These are phyloP conservation scores for Yarrowia keelungensis DNA, from an alignment of 805 yeast genomes.

Conservation along the genomic window DNA sequence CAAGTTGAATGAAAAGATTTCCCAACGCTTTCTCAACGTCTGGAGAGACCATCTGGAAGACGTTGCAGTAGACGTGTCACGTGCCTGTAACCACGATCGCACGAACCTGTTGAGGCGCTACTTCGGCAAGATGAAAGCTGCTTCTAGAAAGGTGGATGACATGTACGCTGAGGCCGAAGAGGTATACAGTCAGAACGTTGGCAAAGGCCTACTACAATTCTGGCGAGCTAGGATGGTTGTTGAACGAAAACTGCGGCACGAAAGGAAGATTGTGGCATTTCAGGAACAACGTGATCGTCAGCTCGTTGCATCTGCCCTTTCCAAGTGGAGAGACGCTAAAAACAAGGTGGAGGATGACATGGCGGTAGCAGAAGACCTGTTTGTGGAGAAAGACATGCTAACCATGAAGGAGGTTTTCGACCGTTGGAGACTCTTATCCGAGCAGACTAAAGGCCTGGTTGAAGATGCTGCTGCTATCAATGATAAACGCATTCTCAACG, in stretches of 20 bases:
- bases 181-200: not conserved
- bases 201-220: not conserved
- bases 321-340: not conserved
- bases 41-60: conserved; percentile 31
- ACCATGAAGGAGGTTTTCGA: conserved; percentile 19
- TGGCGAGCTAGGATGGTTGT: conserved; percentile 1
- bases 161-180: not conserved
- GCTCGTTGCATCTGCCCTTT: not conserved
- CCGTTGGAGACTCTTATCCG: not conserved
- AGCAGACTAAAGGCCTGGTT: not conserved
- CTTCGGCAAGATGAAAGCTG: not conserved
- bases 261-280: not conserved
- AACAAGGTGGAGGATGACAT: conserved; percentile 5
- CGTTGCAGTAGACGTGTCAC: not conserved
- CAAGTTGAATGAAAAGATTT: not conserved
- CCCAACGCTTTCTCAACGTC: conserved; percentile 4
- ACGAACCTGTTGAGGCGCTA: not conserved
- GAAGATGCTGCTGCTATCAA: conserved; percentile 17
- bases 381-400: conserved; percentile 17
- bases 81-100: not conserved
- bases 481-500: conserved; percentile 8
- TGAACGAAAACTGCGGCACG: not conserved
- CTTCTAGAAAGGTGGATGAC: not conserved
- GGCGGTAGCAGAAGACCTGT: conserved; percentile 26
- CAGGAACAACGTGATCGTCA: not conserved